These are phyloP conservation scores for Solanum lycopersicoides DNA, from an alignment of 257 asterid genomes.

Conservation along the genomic window DNA sequence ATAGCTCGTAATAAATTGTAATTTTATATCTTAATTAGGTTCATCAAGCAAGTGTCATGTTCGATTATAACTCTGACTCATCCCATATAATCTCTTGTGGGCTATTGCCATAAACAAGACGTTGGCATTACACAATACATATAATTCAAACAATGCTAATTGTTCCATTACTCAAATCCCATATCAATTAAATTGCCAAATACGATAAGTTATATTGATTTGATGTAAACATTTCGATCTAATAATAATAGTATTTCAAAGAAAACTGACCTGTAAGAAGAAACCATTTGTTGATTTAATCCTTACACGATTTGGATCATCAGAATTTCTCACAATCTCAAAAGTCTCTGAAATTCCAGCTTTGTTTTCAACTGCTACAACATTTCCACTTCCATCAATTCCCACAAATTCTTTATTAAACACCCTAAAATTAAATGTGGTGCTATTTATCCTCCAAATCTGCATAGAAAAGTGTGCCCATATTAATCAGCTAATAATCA, in stretches of 20 bases:
- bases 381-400: slow-evolving; percentile 7
- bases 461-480: neutral
- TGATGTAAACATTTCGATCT: accelerated
- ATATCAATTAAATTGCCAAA: neutral
- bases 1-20: too few relatives aligned
- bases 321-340: slow-evolving; percentile 29
- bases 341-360: slow-evolving; percentile 33
- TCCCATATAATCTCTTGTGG: too few relatives aligned
- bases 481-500: too few relatives aligned
- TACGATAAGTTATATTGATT: neutral
- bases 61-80: too few relatives aligned
- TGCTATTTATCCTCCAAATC: slow-evolving; percentile 72
- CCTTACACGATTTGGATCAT: slow-evolving; percentile 33
- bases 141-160: neutral
- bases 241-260: neutral
- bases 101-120: too few relatives aligned
- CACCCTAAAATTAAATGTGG: slow-evolving; percentile 46
- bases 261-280: slow-evolving; percentile 47
- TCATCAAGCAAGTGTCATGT: too few relatives aligned
- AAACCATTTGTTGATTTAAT: slow-evolving; percentile 51
- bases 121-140: too few relatives aligned
- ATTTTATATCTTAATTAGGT: too few relatives aligned
- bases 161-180: neutral
- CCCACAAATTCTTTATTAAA: slow-evolving; percentile 59
- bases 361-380: slow-evolving; percentile 19